A percentile compares a stretch with the other conserved stretches of the same genome.
Conservation (phyloP, 2,329 filamentous ascomycete genomes). For the Chrysoporthe deuterocubensis region DNA sequence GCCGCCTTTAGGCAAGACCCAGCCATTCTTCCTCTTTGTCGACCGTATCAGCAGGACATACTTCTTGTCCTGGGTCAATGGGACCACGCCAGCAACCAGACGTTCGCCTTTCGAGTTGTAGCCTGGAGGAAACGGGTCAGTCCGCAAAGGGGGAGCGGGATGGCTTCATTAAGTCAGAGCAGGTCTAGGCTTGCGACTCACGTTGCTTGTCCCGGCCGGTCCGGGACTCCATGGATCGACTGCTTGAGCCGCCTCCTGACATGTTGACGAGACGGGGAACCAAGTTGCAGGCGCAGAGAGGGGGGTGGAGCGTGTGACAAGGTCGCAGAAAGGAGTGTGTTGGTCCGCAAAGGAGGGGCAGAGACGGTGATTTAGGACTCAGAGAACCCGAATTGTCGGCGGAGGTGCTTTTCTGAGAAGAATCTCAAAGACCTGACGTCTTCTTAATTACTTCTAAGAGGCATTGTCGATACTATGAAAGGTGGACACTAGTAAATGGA, state of each 20-base stretch:
- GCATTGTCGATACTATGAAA: constrained; percentile 28
- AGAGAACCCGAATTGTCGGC: constrained; percentile 11
- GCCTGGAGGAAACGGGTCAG: constrained; percentile 61
- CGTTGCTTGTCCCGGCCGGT: constrained; percentile 79
- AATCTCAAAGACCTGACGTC: constrained; percentile 29
- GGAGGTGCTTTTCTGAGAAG: constrained; percentile 20
- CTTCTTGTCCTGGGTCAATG: constrained; percentile 82
- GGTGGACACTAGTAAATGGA: constrained; percentile 19
- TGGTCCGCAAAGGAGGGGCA: constrained; percentile 9
- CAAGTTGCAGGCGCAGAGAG: constrained; percentile 33
- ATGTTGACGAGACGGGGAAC: constrained; percentile 31
- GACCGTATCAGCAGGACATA: constrained; percentile 94
- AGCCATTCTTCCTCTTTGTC: constrained; percentile 78
- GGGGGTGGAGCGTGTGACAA: neutral
- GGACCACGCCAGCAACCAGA: constrained; percentile 92
- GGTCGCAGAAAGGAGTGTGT: constrained; percentile 10
- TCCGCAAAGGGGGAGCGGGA: constrained; percentile 35
- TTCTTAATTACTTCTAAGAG: constrained; percentile 29
- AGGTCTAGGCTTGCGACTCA: constrained; percentile 55
- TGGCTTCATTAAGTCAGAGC: constrained; percentile 27
- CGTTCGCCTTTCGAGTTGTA: constrained; percentile 92
- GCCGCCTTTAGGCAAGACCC: constrained; percentile 96
- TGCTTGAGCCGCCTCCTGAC: constrained; percentile 34
- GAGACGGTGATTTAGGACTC: constrained; percentile 3
- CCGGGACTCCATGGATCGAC: constrained; percentile 72